These are phyloP conservation scores for Solanum sparsipilum DNA, from an alignment of 257 asterid genomes.

Conservation along the genomic window DNA sequence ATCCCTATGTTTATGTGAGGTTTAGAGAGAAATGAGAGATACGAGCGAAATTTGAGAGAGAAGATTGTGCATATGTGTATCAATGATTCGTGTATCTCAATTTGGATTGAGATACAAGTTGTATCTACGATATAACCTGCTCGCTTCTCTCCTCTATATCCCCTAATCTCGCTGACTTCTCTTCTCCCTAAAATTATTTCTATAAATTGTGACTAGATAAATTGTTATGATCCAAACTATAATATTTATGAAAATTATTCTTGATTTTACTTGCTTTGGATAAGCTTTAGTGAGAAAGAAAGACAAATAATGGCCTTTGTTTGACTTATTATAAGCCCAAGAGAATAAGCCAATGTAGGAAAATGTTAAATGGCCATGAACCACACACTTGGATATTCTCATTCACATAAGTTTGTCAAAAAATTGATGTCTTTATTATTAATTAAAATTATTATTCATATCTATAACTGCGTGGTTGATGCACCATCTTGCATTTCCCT, in stretches of 20 bases:
- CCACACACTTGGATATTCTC: not conserved
- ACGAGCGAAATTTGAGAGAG: not conserved
- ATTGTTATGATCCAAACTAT: not conserved
- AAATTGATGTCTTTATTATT: not conserved
- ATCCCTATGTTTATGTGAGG: not conserved
- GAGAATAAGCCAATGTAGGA: not conserved
- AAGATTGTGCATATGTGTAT: too few relatives aligned
- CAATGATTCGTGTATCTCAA: too few relatives aligned
- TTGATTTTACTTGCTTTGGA: not conserved
- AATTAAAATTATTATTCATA: not conserved
- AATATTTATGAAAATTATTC: not conserved
- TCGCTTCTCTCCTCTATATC: not conserved
- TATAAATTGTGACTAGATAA: too few relatives aligned
- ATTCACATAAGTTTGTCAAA: not conserved
- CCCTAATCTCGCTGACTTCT: not conserved
- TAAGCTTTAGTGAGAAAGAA: not conserved
- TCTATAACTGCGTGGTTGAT: constrained; percentile 10
- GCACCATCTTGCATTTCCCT: not conserved
- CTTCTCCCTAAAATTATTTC: not conserved
- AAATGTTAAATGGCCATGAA: not conserved
- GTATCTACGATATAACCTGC: not conserved
- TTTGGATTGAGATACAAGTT: not conserved
- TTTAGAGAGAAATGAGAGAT: not conserved
- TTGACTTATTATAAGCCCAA: not conserved
- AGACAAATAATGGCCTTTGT: not conserved